These are phyloP conservation scores for Populus trichocarpa DNA, from an alignment of 441 rosid genomes.

Conservation along the genomic window DNA sequence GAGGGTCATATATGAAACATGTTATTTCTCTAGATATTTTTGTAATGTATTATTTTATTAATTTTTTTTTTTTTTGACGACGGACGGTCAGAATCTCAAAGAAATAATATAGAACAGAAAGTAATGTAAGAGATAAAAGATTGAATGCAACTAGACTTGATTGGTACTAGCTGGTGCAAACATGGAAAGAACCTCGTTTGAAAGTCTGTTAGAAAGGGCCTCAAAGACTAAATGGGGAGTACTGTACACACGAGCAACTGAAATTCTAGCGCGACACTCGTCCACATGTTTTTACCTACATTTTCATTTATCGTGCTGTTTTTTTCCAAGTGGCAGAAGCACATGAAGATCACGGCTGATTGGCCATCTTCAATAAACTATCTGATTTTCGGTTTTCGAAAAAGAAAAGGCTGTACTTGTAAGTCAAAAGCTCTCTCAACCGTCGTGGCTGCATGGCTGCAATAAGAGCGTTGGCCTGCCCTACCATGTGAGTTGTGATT, in stretches of 20 bases:
- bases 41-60: too few species aligned
- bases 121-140: too few species aligned
- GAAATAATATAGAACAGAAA: too few species aligned
- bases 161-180: background rate
- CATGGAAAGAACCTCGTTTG: background rate
- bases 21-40: too few species aligned
- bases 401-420: background rate
- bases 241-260: background rate
- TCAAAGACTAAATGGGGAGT: background rate
- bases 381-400: too few species aligned
- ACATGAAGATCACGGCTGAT: too few species aligned
- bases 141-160: too few species aligned
- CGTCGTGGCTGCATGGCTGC: background rate
- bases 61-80: too few species aligned
- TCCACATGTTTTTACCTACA: background rate
- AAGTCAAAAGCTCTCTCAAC: background rate
- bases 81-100: too few species aligned
- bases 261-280: background rate
- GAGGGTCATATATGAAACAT: too few species aligned
- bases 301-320: background rate
- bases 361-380: too few species aligned
- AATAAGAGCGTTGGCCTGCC: background rate
- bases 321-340: background rate
- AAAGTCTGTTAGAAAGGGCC: background rate
- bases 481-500: too few species aligned